Conservation (phyloP, 2,329 filamentous ascomycete genomes). For the Botryotinia calthae region DNA sequence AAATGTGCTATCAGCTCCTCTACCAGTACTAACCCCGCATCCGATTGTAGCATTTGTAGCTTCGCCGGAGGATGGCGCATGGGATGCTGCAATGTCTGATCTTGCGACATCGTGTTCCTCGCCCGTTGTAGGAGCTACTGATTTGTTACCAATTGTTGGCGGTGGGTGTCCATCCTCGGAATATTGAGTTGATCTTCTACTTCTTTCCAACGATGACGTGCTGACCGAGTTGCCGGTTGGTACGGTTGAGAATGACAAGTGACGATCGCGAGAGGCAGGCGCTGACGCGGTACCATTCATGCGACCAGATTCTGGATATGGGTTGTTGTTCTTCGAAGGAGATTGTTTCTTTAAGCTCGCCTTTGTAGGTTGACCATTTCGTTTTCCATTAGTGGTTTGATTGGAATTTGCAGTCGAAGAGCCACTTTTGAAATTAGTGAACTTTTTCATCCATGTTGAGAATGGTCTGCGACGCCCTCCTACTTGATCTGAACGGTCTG, state of each 20-base stretch:
- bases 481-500: slow-evolving; percentile 61
- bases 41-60: slow-evolving; percentile 71
- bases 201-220: slow-evolving; percentile 53
- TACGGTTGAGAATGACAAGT: slow-evolving; percentile 56
- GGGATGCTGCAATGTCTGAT: slow-evolving; percentile 74
- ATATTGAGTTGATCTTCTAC: slow-evolving; percentile 58
- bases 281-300: slow-evolving; percentile 40
- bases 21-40: slow-evolving; percentile 62
- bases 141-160: slow-evolving; percentile 64
- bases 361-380: slow-evolving; percentile 44
- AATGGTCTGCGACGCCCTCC: slow-evolving; percentile 77
- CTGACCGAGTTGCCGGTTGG: slow-evolving; percentile 50
- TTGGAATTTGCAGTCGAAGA: slow-evolving; percentile 58
- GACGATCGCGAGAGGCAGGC: slow-evolving; percentile 42
- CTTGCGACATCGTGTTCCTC: slow-evolving; percentile 65
- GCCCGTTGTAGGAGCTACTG: slow-evolving; percentile 59
- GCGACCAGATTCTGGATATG: slow-evolving; percentile 81
- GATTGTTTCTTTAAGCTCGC: slow-evolving; percentile 55
- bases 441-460: slow-evolving; percentile 88
- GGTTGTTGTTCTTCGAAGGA: slow-evolving; percentile 64
- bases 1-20: slow-evolving; percentile 74
- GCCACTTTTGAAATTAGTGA: slow-evolving; percentile 76
- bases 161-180: slow-evolving; percentile 60
- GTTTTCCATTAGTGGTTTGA: slow-evolving; percentile 44
- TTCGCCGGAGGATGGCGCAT: slow-evolving; percentile 62